Base-by-base conservation (phyloP, 1,139 yeast species). In the Sporopachydermia cereana region DNA sequence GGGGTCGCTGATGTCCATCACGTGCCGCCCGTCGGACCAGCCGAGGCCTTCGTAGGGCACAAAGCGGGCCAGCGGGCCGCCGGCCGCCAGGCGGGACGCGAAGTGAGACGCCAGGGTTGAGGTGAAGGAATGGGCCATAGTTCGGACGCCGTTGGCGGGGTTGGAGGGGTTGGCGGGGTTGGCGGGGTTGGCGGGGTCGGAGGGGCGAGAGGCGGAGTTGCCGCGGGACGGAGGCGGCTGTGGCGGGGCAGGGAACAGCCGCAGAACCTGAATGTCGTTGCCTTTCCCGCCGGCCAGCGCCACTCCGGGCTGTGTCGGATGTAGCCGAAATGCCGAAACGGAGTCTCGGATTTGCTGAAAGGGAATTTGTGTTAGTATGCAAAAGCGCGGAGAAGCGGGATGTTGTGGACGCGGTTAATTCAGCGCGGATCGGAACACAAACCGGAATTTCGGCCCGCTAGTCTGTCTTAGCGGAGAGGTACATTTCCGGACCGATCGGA, bases 241-340 rank as follows among this genome's bases (percentile, higher is more conserved):
- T n/a, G n/a, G n/a, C 14, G 30, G 30, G 17, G 9, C 39, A 5
- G 39, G 5, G 22, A 44, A 47, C 30, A 57, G 42, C 24, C 42
- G 45, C 23, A 55, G 31, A 21, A 64, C 47, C 42, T 67, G 67
- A 27, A 73, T 53, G 41, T 69, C 76, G 44, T 66, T 64, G 46
- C 71, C 68, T 49, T 70, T 67, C 2, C 79, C 78, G 1, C 76
- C 76, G 45, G 66, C 58, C 1, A 67, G 68, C 2, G 69, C 57
- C 14, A 59, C 49, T 9, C 59, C 58, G 4, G 53, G 50, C 39
- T 59, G 57, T 2, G 41, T 44, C 2, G 66, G 65, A 48, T 62
- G 67, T 41, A 58, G 47, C 30, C 63, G 58, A 30, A 71, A 57
- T 34, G 64, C 60, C 17, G 67, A 59, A 1, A 74, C 60, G 1